Evolutionary conservation across 2,329 filamentous ascomycete genomes (phyloP).

Genomic region (Cladosporium sp.): DNA sequence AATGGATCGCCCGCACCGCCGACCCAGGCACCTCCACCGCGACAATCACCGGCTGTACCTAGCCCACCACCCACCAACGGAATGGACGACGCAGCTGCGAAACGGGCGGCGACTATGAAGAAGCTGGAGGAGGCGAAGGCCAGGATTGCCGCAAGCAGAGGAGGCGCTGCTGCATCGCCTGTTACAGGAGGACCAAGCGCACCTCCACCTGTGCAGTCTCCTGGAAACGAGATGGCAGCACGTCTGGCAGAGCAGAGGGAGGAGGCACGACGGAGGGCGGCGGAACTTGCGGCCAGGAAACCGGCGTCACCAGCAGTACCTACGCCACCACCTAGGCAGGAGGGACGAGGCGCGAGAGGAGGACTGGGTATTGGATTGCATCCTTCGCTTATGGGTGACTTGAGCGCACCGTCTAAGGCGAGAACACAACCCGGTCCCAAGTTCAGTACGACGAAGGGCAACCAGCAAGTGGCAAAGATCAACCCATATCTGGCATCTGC

Average conservation of each 20-base stretch:
- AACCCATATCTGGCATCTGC: conserved; percentile 36
- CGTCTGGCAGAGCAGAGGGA: conserved; percentile 11
- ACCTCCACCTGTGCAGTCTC: not conserved
- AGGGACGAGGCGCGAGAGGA: conserved; percentile 53
- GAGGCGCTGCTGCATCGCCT: conserved; percentile 13
- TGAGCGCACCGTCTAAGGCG: conserved; percentile 34
- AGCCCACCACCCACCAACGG: conserved; percentile 2
- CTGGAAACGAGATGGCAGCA: conserved; percentile 13
- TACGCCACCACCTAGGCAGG: conserved; percentile 38
- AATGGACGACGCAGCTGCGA: conserved; percentile 17
- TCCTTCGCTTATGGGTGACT: conserved; percentile 61
- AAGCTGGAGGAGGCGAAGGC: conserved; percentile 33
- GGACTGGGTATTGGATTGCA: conserved; percentile 73
- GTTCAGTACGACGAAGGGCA: conserved; percentile 52
- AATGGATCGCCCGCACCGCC: conserved; percentile 16
- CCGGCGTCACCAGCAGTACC: not conserved
- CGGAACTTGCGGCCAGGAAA: conserved; percentile 4
- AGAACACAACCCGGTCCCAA: conserved; percentile 45
- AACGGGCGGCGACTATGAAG: conserved; percentile 26
- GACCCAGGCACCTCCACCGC: conserved; percentile 11
- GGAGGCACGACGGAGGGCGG: conserved; percentile 9
- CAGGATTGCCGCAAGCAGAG: conserved; percentile 25
- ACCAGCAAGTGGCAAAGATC: conserved; percentile 45
- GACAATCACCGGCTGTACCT: conserved; percentile 16
- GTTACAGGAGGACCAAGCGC: conserved; percentile 10